Evolutionary conservation across 2,329 filamentous ascomycete genomes (phyloP).

Genomic region (Alternaria sp.): DNA sequence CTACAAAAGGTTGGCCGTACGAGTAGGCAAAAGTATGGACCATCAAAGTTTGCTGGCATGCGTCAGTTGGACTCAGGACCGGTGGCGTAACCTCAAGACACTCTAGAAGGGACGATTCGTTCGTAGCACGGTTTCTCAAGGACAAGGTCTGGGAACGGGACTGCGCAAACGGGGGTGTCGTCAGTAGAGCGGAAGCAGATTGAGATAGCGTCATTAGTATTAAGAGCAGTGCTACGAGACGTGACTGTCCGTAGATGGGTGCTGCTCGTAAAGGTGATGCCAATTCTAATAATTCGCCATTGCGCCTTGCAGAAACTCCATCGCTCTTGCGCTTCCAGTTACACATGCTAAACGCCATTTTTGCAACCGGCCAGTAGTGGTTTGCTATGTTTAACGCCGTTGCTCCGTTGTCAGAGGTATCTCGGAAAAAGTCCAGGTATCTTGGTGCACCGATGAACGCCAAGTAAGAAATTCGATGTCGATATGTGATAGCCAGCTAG

Average conservation of each 20-base stretch:
- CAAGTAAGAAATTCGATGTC: constrained; percentile 10
- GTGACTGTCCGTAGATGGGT: constrained; percentile 22
- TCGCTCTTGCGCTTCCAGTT: constrained; percentile 28
- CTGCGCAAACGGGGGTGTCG: constrained; percentile 24
- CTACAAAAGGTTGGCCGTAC: constrained; percentile 77
- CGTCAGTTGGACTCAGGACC: constrained; percentile 60
- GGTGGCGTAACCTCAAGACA: constrained; percentile 76
- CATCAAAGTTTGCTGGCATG: constrained; percentile 70
- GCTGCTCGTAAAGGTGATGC: constrained; percentile 21
- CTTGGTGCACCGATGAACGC: constrained; percentile 16
- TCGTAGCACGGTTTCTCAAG: constrained; percentile 32
- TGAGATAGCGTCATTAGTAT: constrained; percentile 46
- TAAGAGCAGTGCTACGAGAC: constrained; percentile 38
- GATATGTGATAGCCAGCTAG: constrained; percentile 12
- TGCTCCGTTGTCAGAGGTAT: constrained; percentile 44
- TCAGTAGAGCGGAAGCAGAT: constrained; percentile 31
- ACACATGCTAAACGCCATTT: constrained; percentile 28
- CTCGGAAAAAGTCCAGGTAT: constrained; percentile 21
- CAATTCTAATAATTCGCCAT: constrained; percentile 17
- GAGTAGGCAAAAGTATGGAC: constrained; percentile 74
- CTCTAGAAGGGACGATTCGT: constrained; percentile 57
- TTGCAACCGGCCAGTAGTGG: constrained; percentile 18
- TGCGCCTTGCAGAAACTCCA: constrained; percentile 23
- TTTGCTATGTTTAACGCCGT: constrained; percentile 29
- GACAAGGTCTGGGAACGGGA: constrained; percentile 19